Conservation (phyloP, 1,139 yeast species). For the Diutina scorzettiae region DNA sequence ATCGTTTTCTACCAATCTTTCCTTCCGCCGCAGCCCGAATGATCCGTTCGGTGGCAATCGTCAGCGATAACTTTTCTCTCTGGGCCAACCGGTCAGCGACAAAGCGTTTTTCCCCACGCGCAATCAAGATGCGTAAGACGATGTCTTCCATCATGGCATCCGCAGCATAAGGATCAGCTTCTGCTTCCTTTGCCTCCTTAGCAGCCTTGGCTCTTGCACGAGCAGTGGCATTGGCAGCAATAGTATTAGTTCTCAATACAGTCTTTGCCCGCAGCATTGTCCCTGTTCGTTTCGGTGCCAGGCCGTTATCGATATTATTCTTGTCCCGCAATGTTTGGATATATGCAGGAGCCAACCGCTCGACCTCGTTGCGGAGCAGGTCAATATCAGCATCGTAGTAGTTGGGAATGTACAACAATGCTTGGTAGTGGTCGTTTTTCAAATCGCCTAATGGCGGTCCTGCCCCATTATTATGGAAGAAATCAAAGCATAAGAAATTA, state of each 20-base stretch:
- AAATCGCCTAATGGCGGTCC: conserved; percentile 65
- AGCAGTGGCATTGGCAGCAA: conserved; percentile 62
- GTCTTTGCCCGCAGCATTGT: conserved; percentile 5
- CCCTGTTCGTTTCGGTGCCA: neutral
- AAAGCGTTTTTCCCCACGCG: conserved; percentile 28
- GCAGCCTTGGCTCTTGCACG: conserved; percentile 43
- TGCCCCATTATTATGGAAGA: conserved; percentile 72
- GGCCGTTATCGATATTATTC: conserved; percentile 16
- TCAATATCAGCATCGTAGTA: conserved; percentile 47
- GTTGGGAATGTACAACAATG: conserved; percentile 50
- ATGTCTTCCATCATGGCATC: conserved; percentile 54
- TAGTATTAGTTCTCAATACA: conserved; percentile 40
- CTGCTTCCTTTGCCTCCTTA: conserved; percentile 38
- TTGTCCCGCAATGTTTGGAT: conserved; percentile 35
- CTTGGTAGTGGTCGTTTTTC: conserved; percentile 54
- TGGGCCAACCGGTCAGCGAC: conserved; percentile 48
- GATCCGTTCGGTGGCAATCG: conserved; percentile 50
- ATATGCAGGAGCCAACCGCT: conserved; percentile 43
- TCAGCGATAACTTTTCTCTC: conserved; percentile 50
- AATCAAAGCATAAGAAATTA: conserved; percentile 50
- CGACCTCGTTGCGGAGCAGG: conserved; percentile 47
- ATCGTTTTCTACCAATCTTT: neutral
- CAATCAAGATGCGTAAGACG: conserved; percentile 46
- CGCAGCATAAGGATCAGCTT: conserved; percentile 43
- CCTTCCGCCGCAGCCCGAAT: conserved; percentile 37